Conservation (phyloP, 192 early-diverging fungal species). For the Umbelopsis sp. region DNA sequence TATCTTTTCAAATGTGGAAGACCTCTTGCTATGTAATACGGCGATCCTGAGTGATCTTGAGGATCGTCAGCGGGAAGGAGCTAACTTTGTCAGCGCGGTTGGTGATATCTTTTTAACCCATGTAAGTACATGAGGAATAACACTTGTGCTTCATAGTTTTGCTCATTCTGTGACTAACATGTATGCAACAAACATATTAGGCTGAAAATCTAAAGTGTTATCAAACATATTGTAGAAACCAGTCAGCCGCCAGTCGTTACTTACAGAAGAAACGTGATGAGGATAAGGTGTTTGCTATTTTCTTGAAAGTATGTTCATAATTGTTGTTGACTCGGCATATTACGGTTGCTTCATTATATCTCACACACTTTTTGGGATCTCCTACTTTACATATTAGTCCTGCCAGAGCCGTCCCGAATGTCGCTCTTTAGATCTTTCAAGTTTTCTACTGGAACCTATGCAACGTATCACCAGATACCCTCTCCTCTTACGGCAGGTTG, state of each 20-base stretch:
- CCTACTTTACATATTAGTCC: constrained; percentile 36
- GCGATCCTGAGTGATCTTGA: constrained; percentile 72
- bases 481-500: constrained; percentile 78
- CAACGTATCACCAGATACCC: constrained; percentile 95
- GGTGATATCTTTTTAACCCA: constrained; percentile 79
- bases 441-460: constrained; percentile 85
- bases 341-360: too few relatives aligned
- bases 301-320: constrained; percentile 57
- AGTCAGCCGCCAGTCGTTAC: constrained; percentile 60
- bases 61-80: constrained; percentile 52
- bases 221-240: constrained; percentile 66
- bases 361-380: neutral
- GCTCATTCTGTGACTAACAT: neutral
- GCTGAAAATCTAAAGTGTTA: constrained; percentile 60
- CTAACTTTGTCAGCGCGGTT: constrained; percentile 57
- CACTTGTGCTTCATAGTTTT: neutral
- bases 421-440: constrained; percentile 73
- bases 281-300: constrained; percentile 56
- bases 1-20: constrained; percentile 87
- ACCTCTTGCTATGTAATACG: constrained; percentile 65
- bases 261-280: constrained; percentile 56
- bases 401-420: constrained; percentile 61
- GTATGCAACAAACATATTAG: constrained; percentile 23
- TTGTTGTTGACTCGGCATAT: neutral
- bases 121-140: constrained; percentile 15